phyloP scores from a whole-genome alignment of 129 eudicot species.

The Helianthus tuberosus region DNA sequence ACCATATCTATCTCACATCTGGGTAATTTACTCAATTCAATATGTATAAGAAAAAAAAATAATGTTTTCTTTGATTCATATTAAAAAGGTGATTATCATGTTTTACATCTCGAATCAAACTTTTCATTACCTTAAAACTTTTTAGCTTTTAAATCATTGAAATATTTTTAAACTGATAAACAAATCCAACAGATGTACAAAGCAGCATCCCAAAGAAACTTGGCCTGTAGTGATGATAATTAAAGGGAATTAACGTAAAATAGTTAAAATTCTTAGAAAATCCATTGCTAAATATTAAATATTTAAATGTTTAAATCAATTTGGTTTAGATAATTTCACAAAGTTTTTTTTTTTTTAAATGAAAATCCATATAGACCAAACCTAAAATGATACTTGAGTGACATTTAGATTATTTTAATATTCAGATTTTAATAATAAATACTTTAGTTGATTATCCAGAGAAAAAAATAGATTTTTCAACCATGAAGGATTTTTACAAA shows the following conservation, averaged over 20 bases:
- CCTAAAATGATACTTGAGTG: no score
- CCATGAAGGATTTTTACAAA: background rate
- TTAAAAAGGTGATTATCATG: background rate
- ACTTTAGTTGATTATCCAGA: background rate
- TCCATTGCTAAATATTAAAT: no score
- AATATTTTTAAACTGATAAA: background rate
- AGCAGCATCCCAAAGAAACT: background rate
- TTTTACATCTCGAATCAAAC: background rate
- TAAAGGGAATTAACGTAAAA: no score
- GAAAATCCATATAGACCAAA: no score
- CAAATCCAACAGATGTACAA: background rate
- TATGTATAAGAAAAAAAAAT: no score
- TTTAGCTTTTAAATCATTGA: background rate
- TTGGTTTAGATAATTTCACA: no score
- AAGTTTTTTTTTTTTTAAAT: no score
- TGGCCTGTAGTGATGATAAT: no score
- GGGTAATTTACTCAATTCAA: background rate
- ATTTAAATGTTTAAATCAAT: no score
- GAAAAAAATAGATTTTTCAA: background rate
- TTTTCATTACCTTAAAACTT: background rate
- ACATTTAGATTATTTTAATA: no score
- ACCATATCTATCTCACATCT: background rate
- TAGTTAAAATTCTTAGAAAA: no score
- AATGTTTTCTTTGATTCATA: background rate
- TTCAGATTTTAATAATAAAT: background rate